phyloP scores from a whole-genome alignment of 2,329 filamentous ascomycete genomes.

The Colletotrichum salicis region DNA sequence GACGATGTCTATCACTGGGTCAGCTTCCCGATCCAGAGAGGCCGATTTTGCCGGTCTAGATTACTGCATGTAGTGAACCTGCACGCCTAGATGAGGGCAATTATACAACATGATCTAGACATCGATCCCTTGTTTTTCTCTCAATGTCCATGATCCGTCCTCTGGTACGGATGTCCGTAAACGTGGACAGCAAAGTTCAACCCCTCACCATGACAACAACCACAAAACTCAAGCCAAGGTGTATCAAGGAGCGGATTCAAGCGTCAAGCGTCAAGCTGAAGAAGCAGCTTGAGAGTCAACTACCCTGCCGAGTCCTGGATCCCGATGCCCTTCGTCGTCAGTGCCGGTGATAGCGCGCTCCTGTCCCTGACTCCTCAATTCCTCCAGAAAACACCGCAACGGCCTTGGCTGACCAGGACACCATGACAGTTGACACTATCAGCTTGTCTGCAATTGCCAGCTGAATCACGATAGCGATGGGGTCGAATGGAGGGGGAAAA shows the following conservation, averaged over 20 bases:
- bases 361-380: neutral
- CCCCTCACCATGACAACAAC: neutral
- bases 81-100: neutral
- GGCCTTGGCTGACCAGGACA: slow-evolving; percentile 23
- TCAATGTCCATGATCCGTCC: neutral
- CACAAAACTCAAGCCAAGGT: neutral
- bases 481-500: slow-evolving; percentile 1
- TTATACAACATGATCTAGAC: neutral
- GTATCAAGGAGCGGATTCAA: neutral
- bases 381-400: slow-evolving; percentile 15
- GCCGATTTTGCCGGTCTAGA: slow-evolving; percentile 2
- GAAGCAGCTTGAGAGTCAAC: neutral
- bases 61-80: slow-evolving; percentile 1
- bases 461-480: neutral
- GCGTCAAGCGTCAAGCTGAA: neutral
- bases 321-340: neutral
- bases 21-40: slow-evolving; percentile 23
- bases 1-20: slow-evolving; percentile 14
- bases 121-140: neutral
- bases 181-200: neutral
- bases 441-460: neutral
- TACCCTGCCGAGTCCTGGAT: neutral
- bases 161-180: neutral
- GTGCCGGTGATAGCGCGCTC: neutral
- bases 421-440: slow-evolving; percentile 12